Evolutionary conservation across 495 filamentous ascomycete genomes (phyloP).

Genomic region (Neurospora tetraspora): DNA sequence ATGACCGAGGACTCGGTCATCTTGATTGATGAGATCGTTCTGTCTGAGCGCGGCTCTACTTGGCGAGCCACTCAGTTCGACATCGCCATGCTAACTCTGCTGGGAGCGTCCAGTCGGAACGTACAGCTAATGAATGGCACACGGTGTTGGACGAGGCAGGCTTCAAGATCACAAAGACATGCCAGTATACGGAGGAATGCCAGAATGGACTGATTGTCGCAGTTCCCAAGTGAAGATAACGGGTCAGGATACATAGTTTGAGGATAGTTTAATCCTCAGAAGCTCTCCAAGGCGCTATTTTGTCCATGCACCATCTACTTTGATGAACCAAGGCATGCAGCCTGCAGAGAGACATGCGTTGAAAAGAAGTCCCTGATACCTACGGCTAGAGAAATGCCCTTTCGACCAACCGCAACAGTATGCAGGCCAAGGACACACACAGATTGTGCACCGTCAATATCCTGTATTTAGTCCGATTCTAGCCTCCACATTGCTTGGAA

Average conservation of each 20-base stretch:
- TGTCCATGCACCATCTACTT: not conserved
- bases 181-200: not conserved
- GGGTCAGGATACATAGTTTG: not conserved
- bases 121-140: not conserved
- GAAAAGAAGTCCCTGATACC: not conserved
- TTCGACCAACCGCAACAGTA: no score
- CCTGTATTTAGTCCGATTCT: no score
- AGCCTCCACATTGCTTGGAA: no score
- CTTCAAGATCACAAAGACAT: not conserved
- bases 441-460: no score
- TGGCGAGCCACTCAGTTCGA: not conserved
- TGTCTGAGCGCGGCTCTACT: conserved; percentile 8
- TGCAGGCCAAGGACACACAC: no score
- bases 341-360: not conserved
- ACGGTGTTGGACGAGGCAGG: not conserved
- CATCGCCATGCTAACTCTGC: not conserved
- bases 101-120: not conserved
- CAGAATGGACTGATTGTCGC: not conserved
- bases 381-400: no score
- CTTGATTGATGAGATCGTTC: conserved; percentile 37
- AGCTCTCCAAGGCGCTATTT: no score
- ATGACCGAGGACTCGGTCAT: conserved; percentile 37
- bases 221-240: not conserved
- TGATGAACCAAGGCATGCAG: not conserved
- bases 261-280: no score